These are phyloP conservation scores for Leccinellum rugosiceps DNA, from an alignment of 768 basidiomycete species.

Conservation along the genomic window DNA sequence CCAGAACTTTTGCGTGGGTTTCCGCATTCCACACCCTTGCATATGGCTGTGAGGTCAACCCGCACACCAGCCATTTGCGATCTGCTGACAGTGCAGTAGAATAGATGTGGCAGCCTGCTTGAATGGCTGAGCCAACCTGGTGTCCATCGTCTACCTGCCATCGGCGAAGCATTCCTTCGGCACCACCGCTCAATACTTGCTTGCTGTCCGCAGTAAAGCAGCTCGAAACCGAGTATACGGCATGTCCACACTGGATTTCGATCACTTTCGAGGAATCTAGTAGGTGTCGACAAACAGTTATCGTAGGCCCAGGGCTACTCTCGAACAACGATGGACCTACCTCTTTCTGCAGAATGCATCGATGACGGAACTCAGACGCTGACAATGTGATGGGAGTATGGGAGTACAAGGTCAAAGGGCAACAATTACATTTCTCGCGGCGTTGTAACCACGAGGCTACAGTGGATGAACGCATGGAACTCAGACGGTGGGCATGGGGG, in stretches of 20 bases:
- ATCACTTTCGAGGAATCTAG: neutral
- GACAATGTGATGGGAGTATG: neutral
- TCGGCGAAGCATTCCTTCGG: neutral
- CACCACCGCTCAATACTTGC: conserved; percentile 1
- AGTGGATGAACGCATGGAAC: too few relatives aligned
- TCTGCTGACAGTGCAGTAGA: neutral
- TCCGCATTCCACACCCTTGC: neutral
- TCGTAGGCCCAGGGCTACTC: neutral
- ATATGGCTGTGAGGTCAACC: neutral
- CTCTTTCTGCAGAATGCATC: neutral
- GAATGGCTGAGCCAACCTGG: neutral
- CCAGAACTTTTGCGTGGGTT: neutral
- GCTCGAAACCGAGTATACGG: neutral
- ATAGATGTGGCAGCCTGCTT: neutral
- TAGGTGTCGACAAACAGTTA: neutral
- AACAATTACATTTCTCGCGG: too few relatives aligned
- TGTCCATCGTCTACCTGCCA: conserved; percentile 1
- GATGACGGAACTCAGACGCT: neutral
- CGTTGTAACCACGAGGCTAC: too few relatives aligned
- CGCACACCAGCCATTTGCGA: neutral
- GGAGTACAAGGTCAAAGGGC: neutral
- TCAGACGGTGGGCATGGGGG: too few relatives aligned
- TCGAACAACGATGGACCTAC: neutral
- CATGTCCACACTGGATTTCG: neutral
- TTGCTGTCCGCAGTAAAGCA: neutral